Evolutionary conservation across 306 rosid species (phyloP).

Genomic region (Crotalaria pallida): DNA sequence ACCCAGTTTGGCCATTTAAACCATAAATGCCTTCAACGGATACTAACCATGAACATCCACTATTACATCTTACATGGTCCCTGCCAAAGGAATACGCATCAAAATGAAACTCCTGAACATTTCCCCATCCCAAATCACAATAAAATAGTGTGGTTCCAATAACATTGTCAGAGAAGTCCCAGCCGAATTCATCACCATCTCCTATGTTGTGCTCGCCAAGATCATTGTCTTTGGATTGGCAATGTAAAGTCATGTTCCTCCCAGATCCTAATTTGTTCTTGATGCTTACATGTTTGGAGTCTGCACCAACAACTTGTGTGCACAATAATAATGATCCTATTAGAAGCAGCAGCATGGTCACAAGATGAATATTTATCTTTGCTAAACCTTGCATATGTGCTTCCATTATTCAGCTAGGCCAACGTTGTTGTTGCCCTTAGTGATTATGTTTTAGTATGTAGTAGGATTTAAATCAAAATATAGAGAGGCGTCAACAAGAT

Average conservation of each 20-base stretch:
- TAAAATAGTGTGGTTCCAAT: conserved; percentile 30
- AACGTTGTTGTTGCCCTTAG: background rate
- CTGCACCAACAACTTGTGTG: background rate
- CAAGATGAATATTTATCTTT: background rate
- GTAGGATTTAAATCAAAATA: background rate
- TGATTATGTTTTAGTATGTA: background rate
- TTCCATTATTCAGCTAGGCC: background rate
- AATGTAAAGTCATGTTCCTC: conserved; percentile 38
- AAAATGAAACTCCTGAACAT: conserved; percentile 17
- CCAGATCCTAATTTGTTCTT: conserved; percentile 38
- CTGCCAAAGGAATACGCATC: conserved; percentile 27
- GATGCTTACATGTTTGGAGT: conserved; percentile 35
- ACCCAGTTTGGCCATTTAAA: conserved; percentile 27
- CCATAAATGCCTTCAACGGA: conserved; percentile 40
- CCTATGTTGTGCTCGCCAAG: conserved; percentile 24
- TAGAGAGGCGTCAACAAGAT: background rate
- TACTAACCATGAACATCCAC: conserved; percentile 40
- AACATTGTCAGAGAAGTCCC: conserved; percentile 27
- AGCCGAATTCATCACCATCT: conserved; percentile 27
- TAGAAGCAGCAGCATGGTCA: conserved; percentile 7
- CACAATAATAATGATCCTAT: conserved; percentile 2
- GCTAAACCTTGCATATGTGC: background rate
- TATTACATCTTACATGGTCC: conserved; percentile 26
- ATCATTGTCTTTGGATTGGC: conserved; percentile 38
- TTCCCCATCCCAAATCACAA: conserved; percentile 41